phyloP scores from a whole-genome alignment of 257 asterid genomes.

The Nicotiana paniculata region DNA sequence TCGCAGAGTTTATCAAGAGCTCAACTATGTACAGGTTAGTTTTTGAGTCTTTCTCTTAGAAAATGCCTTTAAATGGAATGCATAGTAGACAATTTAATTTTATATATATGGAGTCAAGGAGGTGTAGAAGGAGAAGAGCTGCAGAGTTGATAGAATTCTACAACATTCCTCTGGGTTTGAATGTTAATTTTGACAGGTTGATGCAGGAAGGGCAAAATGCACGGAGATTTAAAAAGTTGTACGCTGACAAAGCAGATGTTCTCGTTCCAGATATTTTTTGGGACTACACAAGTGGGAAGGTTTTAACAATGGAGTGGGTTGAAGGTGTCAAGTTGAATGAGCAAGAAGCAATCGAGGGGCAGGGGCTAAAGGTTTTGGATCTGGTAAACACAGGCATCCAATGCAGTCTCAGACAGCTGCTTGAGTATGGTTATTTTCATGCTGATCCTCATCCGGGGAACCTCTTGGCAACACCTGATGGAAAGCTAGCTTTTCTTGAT shows the following conservation, averaged over 20 bases:
- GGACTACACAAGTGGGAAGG: conserved; percentile 95
- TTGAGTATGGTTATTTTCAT: conserved; percentile 96
- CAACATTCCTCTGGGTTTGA: conserved; percentile 33
- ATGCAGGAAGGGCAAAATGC: conserved; percentile 99
- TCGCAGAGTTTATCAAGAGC: conserved; percentile 94
- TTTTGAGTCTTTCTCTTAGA: conserved; percentile 10
- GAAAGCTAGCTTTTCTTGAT: conserved; percentile 97
- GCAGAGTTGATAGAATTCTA: neutral
- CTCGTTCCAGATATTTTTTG: conserved; percentile 96
- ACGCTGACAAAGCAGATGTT: conserved; percentile 92
- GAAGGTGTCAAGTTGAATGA: conserved; percentile 93
- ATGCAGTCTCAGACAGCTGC: conserved; percentile 95
- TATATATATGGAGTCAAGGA: neutral
- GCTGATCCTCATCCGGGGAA: conserved; percentile 99
- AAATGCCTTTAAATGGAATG: neutral
- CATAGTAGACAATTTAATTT: neutral
- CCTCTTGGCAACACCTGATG: conserved; percentile 92
- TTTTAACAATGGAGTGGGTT: conserved; percentile 98
- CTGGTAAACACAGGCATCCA: conserved; percentile 94
- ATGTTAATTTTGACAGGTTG: conserved; percentile 58
- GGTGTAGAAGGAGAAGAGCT: neutral
- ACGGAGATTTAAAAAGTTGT: conserved; percentile 91
- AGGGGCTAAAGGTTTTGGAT: conserved; percentile 92
- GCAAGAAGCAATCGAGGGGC: conserved; percentile 93
- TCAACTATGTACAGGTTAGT: conserved; percentile 92